Conservation (phyloP, 1,284 basidiomycete species). For the Ceratobasidium sp. region DNA sequence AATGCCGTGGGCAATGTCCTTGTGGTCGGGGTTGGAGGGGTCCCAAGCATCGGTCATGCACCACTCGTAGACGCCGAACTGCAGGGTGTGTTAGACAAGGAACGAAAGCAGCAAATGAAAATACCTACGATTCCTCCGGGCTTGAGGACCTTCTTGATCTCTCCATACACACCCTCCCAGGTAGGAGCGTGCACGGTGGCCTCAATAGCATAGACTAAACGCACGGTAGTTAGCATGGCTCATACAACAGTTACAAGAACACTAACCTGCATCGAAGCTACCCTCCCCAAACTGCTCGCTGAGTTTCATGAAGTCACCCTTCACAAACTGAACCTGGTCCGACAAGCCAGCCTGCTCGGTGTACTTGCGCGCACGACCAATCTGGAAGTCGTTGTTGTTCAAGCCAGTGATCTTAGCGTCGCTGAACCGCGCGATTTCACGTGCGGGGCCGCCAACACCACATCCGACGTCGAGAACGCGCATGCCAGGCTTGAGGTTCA, state of each 20-base stretch:
- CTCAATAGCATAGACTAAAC: constrained; percentile 92
- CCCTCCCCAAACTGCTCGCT: constrained; percentile 92
- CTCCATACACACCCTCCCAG: constrained; percentile 94
- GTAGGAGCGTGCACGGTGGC: constrained; percentile 96
- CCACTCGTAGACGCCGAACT: constrained; percentile 99
- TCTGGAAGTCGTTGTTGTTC: constrained; percentile 98
- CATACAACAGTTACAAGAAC: not conserved
- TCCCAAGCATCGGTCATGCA: constrained; percentile 98
- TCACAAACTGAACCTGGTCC: constrained; percentile 81
- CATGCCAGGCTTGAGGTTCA: constrained; percentile 88
- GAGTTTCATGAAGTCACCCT: constrained; percentile 98
- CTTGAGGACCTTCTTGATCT: constrained; percentile 96
- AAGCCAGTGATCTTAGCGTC: constrained; percentile 89
- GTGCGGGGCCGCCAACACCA: constrained; percentile 96
- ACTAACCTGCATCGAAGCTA: constrained; percentile 91
- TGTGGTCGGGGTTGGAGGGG: constrained; percentile 86
- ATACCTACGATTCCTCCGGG: constrained; percentile 90
- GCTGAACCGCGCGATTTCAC: constrained; percentile 93
- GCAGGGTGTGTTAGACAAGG: constrained; percentile 15
- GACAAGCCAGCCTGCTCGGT: constrained; percentile 82
- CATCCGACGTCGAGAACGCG: constrained; percentile 98
- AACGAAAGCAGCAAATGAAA: not conserved
- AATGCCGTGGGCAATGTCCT: constrained; percentile 89
- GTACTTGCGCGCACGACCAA: constrained; percentile 86
- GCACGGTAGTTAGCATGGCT: constrained; percentile 33